Evolutionary conservation across 306 rosid species (phyloP).

Genomic region (Lathyrus aphaca): DNA sequence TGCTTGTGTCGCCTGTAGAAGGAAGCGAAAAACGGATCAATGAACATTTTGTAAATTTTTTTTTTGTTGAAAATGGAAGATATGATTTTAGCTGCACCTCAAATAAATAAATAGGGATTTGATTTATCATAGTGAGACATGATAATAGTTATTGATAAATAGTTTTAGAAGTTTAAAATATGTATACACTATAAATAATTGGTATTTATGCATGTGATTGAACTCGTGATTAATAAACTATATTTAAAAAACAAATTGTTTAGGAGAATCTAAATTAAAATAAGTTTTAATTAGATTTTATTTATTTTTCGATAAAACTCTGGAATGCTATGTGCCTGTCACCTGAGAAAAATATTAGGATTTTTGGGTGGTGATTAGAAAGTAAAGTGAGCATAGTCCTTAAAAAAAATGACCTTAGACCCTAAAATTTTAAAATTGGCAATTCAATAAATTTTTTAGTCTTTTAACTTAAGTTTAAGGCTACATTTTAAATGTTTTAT

Average conservation of each 20-base stretch:
- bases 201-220: background rate
- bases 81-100: slow-evolving; percentile 8
- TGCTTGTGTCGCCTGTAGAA: background rate
- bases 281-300: background rate
- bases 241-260: background rate
- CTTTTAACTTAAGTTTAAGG: background rate
- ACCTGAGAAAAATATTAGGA: no score
- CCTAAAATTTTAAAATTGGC: background rate
- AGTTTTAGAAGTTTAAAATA: background rate
- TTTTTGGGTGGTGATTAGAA: no score
- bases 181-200: background rate
- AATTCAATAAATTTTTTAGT: background rate
- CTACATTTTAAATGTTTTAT: background rate
- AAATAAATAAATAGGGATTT: background rate
- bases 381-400: no score
- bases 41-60: background rate
- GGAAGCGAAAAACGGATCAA: slow-evolving; percentile 3
- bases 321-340: no score
- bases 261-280: background rate
- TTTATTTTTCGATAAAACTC: no score
- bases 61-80: background rate
- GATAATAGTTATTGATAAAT: background rate
- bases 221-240: no score
- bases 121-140: background rate
- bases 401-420: background rate